Evolutionary conservation across 2,329 filamentous ascomycete species (phyloP).

Genomic region (Delphinella strobiligena): DNA sequence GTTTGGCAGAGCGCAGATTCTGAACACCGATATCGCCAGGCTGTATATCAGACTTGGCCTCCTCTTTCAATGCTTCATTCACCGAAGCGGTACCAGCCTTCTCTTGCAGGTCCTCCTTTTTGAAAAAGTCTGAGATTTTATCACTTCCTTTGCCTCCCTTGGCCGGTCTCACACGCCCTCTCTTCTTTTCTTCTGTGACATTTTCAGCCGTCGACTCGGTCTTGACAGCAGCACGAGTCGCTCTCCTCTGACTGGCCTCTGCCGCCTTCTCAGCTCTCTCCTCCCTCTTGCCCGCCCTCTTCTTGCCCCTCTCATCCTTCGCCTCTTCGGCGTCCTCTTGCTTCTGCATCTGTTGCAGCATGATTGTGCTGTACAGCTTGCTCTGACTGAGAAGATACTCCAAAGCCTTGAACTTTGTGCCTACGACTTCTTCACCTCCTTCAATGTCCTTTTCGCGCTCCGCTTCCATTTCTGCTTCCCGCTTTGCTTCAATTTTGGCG

Average conservation of each 20-base stretch:
- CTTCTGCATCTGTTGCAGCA: constrained; percentile 41
- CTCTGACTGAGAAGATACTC: constrained; percentile 41
- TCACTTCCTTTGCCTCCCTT: constrained; percentile 21
- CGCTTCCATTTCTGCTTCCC: constrained; percentile 29
- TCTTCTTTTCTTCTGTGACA: constrained; percentile 5
- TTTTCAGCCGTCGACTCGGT: constrained; percentile 15
- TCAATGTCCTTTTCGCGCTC: constrained; percentile 35
- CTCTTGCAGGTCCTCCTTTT: constrained; percentile 44
- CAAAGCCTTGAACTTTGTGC: constrained; percentile 39
- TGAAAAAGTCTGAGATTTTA: constrained; percentile 49
- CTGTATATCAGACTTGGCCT: constrained; percentile 45
- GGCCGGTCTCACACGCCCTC: background rate
- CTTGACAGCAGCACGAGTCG: constrained; percentile 26
- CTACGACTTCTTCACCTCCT: constrained; percentile 32
- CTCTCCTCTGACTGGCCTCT: constrained; percentile 32
- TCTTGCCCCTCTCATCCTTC: constrained; percentile 32
- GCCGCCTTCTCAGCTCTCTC: constrained; percentile 35
- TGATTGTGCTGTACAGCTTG: constrained; percentile 40
- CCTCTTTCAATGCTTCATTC: constrained; percentile 46
- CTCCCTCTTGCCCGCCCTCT: constrained; percentile 33
- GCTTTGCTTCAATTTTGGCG: constrained; percentile 32
- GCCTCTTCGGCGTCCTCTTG: constrained; percentile 36
- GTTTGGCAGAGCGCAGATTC: constrained; percentile 66
- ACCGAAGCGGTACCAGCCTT: constrained; percentile 42
- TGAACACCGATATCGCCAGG: constrained; percentile 51